Evolutionary conservation across 1,139 yeast genomes (phyloP).

Genomic region (Candida tetrigidarum): DNA sequence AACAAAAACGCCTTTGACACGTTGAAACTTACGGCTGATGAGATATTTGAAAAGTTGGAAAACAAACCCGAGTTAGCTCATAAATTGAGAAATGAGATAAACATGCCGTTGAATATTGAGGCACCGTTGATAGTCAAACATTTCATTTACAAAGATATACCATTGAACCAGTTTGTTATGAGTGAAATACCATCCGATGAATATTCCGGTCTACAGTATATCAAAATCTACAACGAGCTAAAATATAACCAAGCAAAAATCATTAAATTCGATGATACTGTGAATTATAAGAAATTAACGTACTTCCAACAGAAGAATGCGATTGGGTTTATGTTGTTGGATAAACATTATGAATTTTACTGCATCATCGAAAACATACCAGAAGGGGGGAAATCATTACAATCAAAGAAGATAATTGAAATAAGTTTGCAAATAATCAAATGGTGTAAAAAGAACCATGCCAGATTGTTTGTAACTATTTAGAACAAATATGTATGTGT

Average conservation of each 20-base stretch:
- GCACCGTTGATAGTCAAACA: slow-evolving; percentile 53
- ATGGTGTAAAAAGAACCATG: slow-evolving; percentile 44
- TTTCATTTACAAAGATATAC: slow-evolving; percentile 76
- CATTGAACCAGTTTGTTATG: slow-evolving; percentile 44
- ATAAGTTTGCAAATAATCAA: slow-evolving; percentile 38
- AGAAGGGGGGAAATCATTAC: slow-evolving; percentile 25
- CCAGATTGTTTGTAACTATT: slow-evolving; percentile 34
- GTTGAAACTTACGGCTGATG: slow-evolving; percentile 62
- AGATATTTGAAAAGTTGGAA: slow-evolving; percentile 49
- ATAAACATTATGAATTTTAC: slow-evolving; percentile 40
- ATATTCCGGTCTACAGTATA: slow-evolving; percentile 27
- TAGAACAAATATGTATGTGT: slow-evolving; percentile 12
- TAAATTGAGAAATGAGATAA: slow-evolving; percentile 39
- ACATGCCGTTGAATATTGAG: slow-evolving; percentile 17
- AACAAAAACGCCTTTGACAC: slow-evolving; percentile 82
- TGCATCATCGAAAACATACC: slow-evolving; percentile 27
- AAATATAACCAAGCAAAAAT: slow-evolving; percentile 29
- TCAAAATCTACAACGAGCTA: slow-evolving; percentile 37
- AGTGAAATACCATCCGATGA: slow-evolving; percentile 28
- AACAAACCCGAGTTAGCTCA: slow-evolving; percentile 37
- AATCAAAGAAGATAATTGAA: slow-evolving; percentile 35
- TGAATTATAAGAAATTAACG: slow-evolving; percentile 35
- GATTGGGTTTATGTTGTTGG: slow-evolving; percentile 45
- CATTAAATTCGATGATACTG: slow-evolving; percentile 13
- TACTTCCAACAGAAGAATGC: slow-evolving; percentile 36